Conservation (phyloP, 176 grass and related monocot genomes). For the Melocanna baccifera region DNA sequence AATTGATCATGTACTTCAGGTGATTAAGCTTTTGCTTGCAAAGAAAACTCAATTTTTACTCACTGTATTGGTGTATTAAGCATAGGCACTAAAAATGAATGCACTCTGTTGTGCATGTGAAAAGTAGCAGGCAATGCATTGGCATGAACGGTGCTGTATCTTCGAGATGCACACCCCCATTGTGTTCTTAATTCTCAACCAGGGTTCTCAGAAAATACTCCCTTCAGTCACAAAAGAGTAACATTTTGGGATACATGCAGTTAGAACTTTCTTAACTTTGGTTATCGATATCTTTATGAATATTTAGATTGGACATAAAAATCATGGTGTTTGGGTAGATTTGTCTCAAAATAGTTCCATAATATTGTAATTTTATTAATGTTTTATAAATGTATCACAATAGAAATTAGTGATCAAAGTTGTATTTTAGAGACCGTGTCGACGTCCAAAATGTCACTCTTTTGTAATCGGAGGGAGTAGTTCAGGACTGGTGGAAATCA, state of each 20-base stretch:
- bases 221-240: background rate
- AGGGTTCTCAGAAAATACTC: background rate
- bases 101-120: background rate
- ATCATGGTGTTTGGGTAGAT: too few species aligned
- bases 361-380: too few species aligned
- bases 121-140: background rate
- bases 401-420: too few species aligned
- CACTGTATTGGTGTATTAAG: background rate
- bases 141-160: background rate
- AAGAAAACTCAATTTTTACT: constrained; percentile 4
- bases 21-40: constrained; percentile 38
- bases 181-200: background rate
- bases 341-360: too few species aligned
- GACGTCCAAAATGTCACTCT: too few species aligned
- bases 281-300: too few species aligned
- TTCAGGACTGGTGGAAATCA: background rate
- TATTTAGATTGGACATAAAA: too few species aligned
- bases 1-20: constrained; percentile 47
- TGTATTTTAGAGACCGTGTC: too few species aligned
- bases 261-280: background rate
- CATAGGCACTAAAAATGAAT: background rate
- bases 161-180: background rate
- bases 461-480: background rate
- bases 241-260: background rate
- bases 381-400: too few species aligned